Evolutionary conservation across 2,329 filamentous ascomycete genomes (phyloP), one percentile per base, ranked within the genome.

Genomic region (Penicillium italicum): DNA sequence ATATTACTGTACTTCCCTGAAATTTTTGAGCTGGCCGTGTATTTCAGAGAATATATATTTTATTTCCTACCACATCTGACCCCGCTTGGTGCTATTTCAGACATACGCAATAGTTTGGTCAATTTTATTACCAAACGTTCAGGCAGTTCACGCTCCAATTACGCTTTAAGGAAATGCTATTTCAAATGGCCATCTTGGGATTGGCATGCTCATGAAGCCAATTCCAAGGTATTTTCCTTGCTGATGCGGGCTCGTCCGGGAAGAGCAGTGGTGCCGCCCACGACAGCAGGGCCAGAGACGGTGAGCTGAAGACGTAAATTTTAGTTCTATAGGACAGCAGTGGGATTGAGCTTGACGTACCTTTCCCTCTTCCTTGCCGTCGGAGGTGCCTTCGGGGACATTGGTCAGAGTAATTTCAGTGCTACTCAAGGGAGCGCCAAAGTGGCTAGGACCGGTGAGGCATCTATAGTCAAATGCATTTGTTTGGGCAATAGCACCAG

Each of bases 401-500:
- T 64, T 68, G n/a, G 62, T 69, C 58, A 96, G 71, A 66, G 89
- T 82, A 37, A 97, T 72, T 76, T 97, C 93, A 1, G 93, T 82
- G 64, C 85, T 88, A 60, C 88, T 90, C 38, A 94, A 69, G 2
- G 93, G 92, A 10, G 88, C 80, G 3, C 94, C 94, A 68, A 97
- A 96, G 72, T 96, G 91, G 55, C 74, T 79, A 43, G 77, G 75
- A 42, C 74, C 74, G 12, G 62, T 59, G 18, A 74, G 72, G 34
- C 74, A 74, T 46, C 93, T 80, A 72, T 97, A 97, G 71, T 97
- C 93, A 69, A 90, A 95, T 37, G 92, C 81, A 58, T 90, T 86
- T 8, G 90, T 96, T 76, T 97, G 93, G 1, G 88, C 80, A n/a
- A 96, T 84, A 0, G 92, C 88, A 36, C 94, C 94, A 2, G 92